A percentile compares a stretch with the other conserved stretches of the same genome.
These are phyloP conservation scores for Paramarasmius palmivorus DNA, from an alignment of 1,284 basidiomycete genomes.

Conservation along the genomic window DNA sequence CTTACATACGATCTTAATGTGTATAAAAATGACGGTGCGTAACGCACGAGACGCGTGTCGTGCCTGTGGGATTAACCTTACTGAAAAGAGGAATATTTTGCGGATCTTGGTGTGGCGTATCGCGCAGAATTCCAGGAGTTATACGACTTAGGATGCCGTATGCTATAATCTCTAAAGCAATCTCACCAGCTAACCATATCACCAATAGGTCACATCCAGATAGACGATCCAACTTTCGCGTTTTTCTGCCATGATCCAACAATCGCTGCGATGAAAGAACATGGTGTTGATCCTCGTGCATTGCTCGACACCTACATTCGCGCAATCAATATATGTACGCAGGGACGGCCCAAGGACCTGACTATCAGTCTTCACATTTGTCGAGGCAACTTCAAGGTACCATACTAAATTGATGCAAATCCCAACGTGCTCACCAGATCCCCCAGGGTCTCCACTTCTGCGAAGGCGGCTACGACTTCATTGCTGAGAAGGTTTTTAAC, in stretches of 20 bases:
- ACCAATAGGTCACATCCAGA: constrained; percentile 61
- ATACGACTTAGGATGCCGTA: constrained; percentile 72
- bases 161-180: constrained; percentile 22
- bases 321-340: constrained; percentile 68
- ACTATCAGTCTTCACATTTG: constrained; percentile 74
- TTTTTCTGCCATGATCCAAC: constrained; percentile 67
- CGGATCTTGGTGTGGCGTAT: constrained; percentile 71
- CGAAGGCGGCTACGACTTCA: constrained; percentile 74
- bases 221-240: constrained; percentile 73
- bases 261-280: constrained; percentile 62
- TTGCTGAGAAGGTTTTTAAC: constrained; percentile 75
- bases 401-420: background rate
- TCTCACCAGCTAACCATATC: background rate
- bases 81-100: constrained; percentile 65
- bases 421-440: background rate
- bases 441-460: constrained; percentile 59
- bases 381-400: constrained; percentile 74
- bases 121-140: constrained; percentile 71
- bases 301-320: constrained; percentile 71
- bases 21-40: constrained; percentile 60
- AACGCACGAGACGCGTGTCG: background rate
- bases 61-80: constrained; percentile 8
- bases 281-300: constrained; percentile 59
- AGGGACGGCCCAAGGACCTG: constrained; percentile 63
- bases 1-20: constrained; percentile 57